A percentile compares a stretch with the other conserved stretches of the same genome.
These are phyloP conservation scores for Pseudocercospora crystallina DNA, from an alignment of 2,329 filamentous ascomycete genomes.

Conservation along the genomic window DNA sequence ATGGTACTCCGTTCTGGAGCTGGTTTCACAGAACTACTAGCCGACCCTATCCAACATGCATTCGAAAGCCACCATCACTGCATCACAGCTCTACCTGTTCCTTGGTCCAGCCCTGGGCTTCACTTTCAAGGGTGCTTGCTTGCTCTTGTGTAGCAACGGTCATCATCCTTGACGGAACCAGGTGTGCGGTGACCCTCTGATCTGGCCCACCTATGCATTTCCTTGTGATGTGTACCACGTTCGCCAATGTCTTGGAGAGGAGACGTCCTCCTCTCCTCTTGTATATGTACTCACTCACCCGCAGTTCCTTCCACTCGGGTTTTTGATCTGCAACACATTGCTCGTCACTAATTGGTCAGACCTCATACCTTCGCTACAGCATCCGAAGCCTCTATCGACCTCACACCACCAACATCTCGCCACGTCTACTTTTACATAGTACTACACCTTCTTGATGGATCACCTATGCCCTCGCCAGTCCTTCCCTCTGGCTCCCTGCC, in stretches of 20 bases:
- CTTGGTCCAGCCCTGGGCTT: neutral
- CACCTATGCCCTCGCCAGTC: slow-evolving; percentile 33
- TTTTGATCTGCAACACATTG: neutral
- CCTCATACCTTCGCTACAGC: neutral
- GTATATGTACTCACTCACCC: slow-evolving; percentile 1
- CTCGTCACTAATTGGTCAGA: neutral
- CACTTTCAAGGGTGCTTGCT: neutral
- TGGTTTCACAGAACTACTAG: slow-evolving; percentile 4
- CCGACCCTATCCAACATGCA: slow-evolving; percentile 2
- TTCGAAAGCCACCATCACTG: slow-evolving; percentile 4
- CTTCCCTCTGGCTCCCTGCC: slow-evolving; percentile 31
- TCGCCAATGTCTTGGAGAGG: slow-evolving; percentile 1
- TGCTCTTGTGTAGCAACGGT: slow-evolving; percentile 2
- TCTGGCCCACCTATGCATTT: neutral
- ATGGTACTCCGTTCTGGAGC: slow-evolving; percentile 3
- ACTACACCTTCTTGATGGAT: slow-evolving; percentile 25
- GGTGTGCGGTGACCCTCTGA: slow-evolving; percentile 2
- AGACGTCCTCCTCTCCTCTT: neutral
- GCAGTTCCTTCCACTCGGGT: neutral
- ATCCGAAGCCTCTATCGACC: neutral
- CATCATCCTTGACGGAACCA: slow-evolving; percentile 1
- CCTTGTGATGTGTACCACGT: neutral
- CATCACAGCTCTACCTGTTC: slow-evolving; percentile 1
- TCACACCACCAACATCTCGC: slow-evolving; percentile 6
- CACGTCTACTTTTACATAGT: neutral